Base-by-base conservation (phyloP, 306 rosid genomes). In the Fragaria iinumae region DNA sequence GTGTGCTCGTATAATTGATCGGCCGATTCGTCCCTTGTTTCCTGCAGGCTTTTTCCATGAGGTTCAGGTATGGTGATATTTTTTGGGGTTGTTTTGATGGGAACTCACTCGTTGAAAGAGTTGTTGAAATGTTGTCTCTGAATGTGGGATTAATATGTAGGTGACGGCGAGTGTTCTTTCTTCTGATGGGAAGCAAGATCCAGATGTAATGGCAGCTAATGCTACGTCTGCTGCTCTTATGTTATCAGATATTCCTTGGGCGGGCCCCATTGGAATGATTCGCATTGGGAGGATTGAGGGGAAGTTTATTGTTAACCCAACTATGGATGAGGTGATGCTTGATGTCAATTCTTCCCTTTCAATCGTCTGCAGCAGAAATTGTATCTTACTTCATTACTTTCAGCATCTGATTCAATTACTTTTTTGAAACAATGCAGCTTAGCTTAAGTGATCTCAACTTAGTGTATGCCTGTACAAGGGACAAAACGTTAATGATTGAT, bases 231-330 rank as follows among this genome's bases (percentile, higher is more conserved):
- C 97, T 78, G 99, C 99, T 21, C 97, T 95, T 78, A 95, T 92
- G 97, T 77, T 95, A 82, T 92, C 99, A 4, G 97, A 95, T 87
- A 89, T 95, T 82, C 99, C 99, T 18, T 95, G 99, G 98, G 93
- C 88, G 11, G 99, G 97, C 39, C 99, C 99, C 72, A 92, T 95
- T 44, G 99, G 97, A 69, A 83, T 92, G 91, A 83, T 95, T 76
- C 93, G 97, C 16, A 87, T 95, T 11, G 99, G 99, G 70, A 83
- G 99, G 82, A 86, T 92, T 76, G 73, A 78, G 16, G 97, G 97
- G 36, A 67, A 88, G 84, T 95, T 92, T 87, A 71, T 95, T 17
- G 83, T 95, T 67, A 95, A 95, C 80, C 99, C 99, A 76, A 90
- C 97, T 45, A 88, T 88, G 96, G 93, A 90, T 67, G 97, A 95